These are phyloP conservation scores for Amphirosellinia nigrospora DNA, from an alignment of 495 filamentous ascomycete genomes.

Conservation along the genomic window DNA sequence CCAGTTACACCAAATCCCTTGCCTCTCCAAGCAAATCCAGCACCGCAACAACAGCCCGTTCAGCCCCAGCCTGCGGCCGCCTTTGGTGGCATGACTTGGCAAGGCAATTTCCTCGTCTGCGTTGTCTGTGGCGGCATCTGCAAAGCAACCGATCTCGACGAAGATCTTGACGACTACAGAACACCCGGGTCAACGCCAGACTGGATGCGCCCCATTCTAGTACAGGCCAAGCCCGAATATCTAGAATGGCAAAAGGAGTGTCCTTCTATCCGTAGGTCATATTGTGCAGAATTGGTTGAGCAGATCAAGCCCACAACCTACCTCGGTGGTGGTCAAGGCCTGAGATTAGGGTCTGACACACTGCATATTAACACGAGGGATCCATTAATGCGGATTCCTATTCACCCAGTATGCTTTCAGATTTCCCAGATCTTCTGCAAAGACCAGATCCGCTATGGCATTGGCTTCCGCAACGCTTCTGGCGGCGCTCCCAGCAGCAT, in stretches of 20 bases:
- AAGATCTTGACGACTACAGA: neutral
- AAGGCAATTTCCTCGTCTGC: constrained; percentile 24
- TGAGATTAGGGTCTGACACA: neutral
- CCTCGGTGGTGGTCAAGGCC: neutral
- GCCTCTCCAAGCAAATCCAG: neutral
- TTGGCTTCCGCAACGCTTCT: constrained; percentile 20
- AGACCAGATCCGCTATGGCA: constrained; percentile 12
- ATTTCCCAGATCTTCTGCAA: constrained; percentile 27
- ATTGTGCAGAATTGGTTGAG: neutral
- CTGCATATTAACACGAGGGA: constrained; percentile 25
- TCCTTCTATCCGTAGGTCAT: neutral
- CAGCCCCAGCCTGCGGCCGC: neutral
- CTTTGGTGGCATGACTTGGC: neutral
- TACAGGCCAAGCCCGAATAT: constrained; percentile 24
- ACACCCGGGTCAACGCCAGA: neutral
- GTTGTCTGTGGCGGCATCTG: constrained; percentile 32
- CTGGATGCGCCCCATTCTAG: constrained; percentile 29
- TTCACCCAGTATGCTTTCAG: constrained; percentile 24
- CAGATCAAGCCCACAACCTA: neutral
- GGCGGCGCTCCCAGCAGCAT: constrained; percentile 26
- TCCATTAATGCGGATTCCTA: constrained; percentile 27
- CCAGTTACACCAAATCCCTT: neutral
- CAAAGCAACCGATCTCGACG: neutral
- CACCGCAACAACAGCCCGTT: neutral
- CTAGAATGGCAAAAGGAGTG: constrained; percentile 21